Conservation (phyloP, 1,284 basidiomycete genomes). For the Moniliella sp. region DNA sequence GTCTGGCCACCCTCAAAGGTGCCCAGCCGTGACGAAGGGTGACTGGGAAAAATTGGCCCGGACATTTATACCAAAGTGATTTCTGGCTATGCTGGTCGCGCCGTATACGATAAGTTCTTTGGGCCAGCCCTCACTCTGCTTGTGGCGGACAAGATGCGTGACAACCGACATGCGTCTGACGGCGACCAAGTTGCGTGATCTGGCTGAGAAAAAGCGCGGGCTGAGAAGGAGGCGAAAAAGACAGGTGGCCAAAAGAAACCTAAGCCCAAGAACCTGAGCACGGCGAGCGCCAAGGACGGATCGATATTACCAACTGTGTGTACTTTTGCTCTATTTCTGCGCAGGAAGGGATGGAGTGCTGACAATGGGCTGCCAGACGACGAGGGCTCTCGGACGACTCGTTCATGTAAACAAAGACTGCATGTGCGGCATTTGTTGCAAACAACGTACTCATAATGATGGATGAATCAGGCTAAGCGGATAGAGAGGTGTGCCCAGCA, state of each 20-base stretch:
- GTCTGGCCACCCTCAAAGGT: no score
- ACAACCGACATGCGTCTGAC: slow-evolving; percentile 25
- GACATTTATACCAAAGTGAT: slow-evolving; percentile 13
- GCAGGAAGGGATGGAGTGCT: no score
- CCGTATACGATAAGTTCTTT: slow-evolving; percentile 28
- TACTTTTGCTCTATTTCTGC: no score
- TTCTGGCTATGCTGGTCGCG: slow-evolving; percentile 12
- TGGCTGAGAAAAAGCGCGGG: slow-evolving; percentile 23
- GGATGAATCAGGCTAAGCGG: no score
- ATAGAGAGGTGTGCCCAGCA: no score
- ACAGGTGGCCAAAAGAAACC: no score
- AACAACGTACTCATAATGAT: no score
- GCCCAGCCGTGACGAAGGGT: slow-evolving; percentile 19
- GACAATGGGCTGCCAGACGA: no score
- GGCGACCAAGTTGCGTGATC: slow-evolving; percentile 16
- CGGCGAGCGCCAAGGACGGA: slow-evolving; percentile 19
- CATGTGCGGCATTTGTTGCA: no score
- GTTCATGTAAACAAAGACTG: no score
- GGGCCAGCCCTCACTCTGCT: slow-evolving; percentile 11
- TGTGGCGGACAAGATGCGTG: slow-evolving; percentile 12
- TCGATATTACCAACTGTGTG: neutral
- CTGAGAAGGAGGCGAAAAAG: slow-evolving; percentile 24
- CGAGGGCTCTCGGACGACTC: no score
- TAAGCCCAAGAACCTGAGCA: slow-evolving; percentile 27
- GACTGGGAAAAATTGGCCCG: slow-evolving; percentile 22